Evolutionary conservation across 495 filamentous ascomycete species (phyloP).

Genomic region (Podospora pseudocomata): DNA sequence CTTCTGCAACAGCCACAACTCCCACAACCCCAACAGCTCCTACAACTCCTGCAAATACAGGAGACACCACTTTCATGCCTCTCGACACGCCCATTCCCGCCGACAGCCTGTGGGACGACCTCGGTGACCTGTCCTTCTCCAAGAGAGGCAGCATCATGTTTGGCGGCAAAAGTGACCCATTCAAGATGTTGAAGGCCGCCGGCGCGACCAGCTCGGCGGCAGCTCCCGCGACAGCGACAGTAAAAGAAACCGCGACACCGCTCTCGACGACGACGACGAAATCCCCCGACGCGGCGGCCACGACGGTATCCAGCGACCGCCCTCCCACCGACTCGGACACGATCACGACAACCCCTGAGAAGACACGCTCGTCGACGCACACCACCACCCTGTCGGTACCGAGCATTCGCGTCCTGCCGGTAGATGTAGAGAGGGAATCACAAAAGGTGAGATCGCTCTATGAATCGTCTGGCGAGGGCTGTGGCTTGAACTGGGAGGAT

Average conservation of each 20-base stretch:
- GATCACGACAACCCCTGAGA: constrained; percentile 2
- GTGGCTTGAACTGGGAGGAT: constrained; percentile 53
- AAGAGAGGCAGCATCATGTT: constrained; percentile 65
- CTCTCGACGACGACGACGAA: not conserved
- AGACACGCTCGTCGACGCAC: constrained; percentile 7
- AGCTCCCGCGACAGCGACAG: constrained; percentile 4
- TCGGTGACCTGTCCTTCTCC: constrained; percentile 51
- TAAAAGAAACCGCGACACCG: not conserved
- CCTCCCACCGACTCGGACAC: not conserved
- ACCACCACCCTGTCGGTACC: constrained; percentile 30
- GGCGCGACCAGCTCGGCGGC: not conserved
- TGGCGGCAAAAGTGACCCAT: constrained; percentile 44
- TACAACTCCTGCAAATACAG: not conserved
- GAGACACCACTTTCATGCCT: constrained; percentile 35
- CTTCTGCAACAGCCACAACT: constrained; percentile 10
- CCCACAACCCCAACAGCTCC: not conserved
- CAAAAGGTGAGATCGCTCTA: constrained; percentile 91
- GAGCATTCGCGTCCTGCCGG: constrained; percentile 58
- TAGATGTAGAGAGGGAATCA: constrained; percentile 81
- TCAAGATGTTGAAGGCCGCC: constrained; percentile 16
- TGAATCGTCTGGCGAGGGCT: constrained; percentile 63
- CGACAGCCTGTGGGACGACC: constrained; percentile 49
- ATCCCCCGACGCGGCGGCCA: not conserved
- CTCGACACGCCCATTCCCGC: constrained; percentile 52
- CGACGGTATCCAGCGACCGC: not conserved